Evolutionary conservation across 495 filamentous ascomycete species (phyloP).

Genomic region (Glonium stellatum): DNA sequence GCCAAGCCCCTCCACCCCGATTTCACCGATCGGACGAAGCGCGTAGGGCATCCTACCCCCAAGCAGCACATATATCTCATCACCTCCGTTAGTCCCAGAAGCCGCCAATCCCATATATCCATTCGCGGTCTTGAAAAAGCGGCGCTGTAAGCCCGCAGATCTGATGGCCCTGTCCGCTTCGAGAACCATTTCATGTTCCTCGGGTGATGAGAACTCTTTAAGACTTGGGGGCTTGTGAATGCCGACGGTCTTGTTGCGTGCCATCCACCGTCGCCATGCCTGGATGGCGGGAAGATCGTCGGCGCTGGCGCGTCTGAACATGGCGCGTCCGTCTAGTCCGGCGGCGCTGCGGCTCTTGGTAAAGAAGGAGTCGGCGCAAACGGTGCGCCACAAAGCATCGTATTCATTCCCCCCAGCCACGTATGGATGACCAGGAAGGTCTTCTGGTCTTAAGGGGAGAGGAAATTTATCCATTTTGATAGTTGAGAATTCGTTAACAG

Average conservation of each 20-base stretch:
- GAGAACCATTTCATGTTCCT: neutral
- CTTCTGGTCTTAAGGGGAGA: neutral
- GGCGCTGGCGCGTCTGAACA: slow-evolving; percentile 9
- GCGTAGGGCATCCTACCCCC: slow-evolving; percentile 8
- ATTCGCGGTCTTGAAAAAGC: slow-evolving; percentile 3
- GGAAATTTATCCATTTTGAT: slow-evolving; percentile 3
- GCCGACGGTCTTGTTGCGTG: neutral
- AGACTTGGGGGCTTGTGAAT: neutral
- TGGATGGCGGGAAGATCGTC: slow-evolving; percentile 6
- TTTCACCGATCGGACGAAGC: neutral
- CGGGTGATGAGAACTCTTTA: slow-evolving; percentile 4
- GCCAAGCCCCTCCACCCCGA: slow-evolving; percentile 5
- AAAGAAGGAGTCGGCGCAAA: slow-evolving; percentile 7
- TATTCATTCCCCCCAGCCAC: neutral
- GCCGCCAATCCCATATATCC: slow-evolving; percentile 10
- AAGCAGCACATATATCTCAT: slow-evolving; percentile 4
- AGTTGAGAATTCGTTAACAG: neutral
- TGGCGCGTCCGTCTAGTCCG: neutral
- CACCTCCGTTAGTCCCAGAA: neutral
- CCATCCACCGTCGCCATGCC: slow-evolving; percentile 11
- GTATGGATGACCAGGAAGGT: neutral
- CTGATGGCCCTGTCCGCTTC: slow-evolving; percentile 6
- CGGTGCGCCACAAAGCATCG: slow-evolving; percentile 8
- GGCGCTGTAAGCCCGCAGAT: slow-evolving; percentile 2
- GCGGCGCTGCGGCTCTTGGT: neutral